These are phyloP conservation scores for Aspergillus brasiliensis DNA, from an alignment of 2,329 filamentous ascomycete species.

Conservation along the genomic window DNA sequence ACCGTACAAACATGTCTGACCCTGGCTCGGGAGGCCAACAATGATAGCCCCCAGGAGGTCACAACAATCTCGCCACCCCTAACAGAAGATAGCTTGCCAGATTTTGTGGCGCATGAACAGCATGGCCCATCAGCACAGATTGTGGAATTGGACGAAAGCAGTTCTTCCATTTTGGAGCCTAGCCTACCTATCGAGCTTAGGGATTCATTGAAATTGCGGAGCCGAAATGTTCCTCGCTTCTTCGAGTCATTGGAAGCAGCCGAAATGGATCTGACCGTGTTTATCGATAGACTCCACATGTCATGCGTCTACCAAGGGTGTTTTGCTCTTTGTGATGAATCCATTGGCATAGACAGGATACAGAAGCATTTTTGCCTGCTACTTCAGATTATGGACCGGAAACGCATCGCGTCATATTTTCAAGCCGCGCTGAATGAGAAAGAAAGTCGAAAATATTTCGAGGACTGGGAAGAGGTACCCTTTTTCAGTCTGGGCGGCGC, in stretches of 20 bases:
- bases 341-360: slow-evolving; percentile 18
- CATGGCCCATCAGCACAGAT: not conserved
- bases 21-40: slow-evolving; percentile 13
- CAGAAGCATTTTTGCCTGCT: slow-evolving; percentile 26
- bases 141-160: slow-evolving; percentile 12
- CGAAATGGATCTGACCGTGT: slow-evolving; percentile 20
- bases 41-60: slow-evolving; percentile 2
- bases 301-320: slow-evolving; percentile 24
- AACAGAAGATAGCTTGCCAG: not conserved
- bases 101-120: not conserved
- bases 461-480: slow-evolving; percentile 26
- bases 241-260: slow-evolving; percentile 4
- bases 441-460: slow-evolving; percentile 17
- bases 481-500: slow-evolving; percentile 29
- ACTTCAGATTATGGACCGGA: slow-evolving; percentile 23
- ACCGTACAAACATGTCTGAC: slow-evolving; percentile 23
- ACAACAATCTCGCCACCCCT: not conserved
- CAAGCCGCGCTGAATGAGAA: slow-evolving; percentile 21
- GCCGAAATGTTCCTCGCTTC: not conserved
- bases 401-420: slow-evolving; percentile 19
- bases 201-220: not conserved
- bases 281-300: slow-evolving; percentile 23
- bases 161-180: not conserved
- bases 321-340: slow-evolving; percentile 16
- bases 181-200: too few relatives aligned